A percentile compares a stretch with the other conserved stretches of the same genome.
phyloP scores from a whole-genome alignment of 1,139 yeast species.

The Blastobotrys proliferans region DNA sequence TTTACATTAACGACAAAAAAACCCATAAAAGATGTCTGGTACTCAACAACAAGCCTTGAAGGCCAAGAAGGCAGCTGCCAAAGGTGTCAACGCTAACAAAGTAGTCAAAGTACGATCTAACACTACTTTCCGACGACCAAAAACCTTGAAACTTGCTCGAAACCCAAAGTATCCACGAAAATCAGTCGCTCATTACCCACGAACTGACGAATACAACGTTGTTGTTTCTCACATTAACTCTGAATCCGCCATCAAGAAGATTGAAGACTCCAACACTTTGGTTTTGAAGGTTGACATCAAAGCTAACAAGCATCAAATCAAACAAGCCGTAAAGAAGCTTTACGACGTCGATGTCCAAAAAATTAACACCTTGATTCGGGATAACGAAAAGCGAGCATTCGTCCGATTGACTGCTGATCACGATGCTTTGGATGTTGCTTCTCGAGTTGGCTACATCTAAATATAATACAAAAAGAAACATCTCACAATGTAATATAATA shows the following conservation, averaged over 20 bases:
- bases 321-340: slow-evolving; percentile 96
- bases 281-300: slow-evolving; percentile 97
- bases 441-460: slow-evolving; percentile 98
- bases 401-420: slow-evolving; percentile 98
- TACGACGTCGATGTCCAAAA: slow-evolving; percentile 92
- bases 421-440: slow-evolving; percentile 99
- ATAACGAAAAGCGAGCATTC: slow-evolving; percentile 99
- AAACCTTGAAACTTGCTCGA: slow-evolving; percentile 92
- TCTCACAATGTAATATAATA: slow-evolving; percentile 8
- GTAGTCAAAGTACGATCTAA: slow-evolving; percentile 90
- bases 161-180: slow-evolving; percentile 93
- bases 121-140: slow-evolving; percentile 96
- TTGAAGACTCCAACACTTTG: slow-evolving; percentile 98
- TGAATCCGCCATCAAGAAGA: slow-evolving; percentile 99
- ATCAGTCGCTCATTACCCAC: slow-evolving; percentile 95
- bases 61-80: slow-evolving; percentile 98
- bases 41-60: slow-evolving; percentile 72
- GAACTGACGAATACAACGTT: slow-evolving; percentile 95
- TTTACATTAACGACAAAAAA: too few species aligned
- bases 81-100: slow-evolving; percentile 94
- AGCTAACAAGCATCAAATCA: slow-evolving; percentile 98
- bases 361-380: slow-evolving; percentile 96
- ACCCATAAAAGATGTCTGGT: too few species aligned
- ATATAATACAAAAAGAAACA: too few species aligned
- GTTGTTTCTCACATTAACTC: slow-evolving; percentile 94